phyloP scores from a whole-genome alignment of 129 eudicot genomes.

The Saposhnikovia divaricata region DNA sequence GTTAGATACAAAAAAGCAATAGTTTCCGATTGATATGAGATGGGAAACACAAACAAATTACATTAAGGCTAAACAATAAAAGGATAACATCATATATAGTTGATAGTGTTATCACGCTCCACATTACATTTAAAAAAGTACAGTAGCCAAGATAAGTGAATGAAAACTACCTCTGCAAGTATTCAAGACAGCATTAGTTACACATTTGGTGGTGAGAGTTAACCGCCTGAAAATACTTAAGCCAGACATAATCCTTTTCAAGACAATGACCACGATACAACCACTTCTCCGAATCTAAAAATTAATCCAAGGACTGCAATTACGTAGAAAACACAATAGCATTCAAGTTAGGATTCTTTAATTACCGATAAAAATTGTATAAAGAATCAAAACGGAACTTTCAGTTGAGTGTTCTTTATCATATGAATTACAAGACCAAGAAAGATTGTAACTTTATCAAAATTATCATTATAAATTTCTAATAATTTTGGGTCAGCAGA shows the following conservation, averaged over 20 bases:
- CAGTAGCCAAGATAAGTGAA: not conserved
- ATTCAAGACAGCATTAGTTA: slow-evolving; percentile 17
- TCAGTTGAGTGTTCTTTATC: too few species aligned
- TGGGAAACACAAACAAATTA: not conserved
- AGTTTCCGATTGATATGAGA: not conserved
- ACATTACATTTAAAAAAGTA: not conserved
- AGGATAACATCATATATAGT: not conserved
- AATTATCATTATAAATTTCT: not conserved
- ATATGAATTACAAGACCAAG: not conserved
- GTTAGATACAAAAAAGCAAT: not conserved
- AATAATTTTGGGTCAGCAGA: not conserved
- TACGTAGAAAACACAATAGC: not conserved
- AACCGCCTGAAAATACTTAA: slow-evolving; percentile 54
- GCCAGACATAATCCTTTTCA: not conserved
- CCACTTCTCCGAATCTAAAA: not conserved
- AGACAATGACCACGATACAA: not conserved
- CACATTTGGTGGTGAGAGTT: slow-evolving; percentile 29
- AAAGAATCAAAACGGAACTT: too few species aligned
- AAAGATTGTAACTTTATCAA: not conserved
- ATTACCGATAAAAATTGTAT: too few species aligned
- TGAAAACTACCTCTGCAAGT: slow-evolving; percentile 40
- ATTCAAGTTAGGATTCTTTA: not conserved
- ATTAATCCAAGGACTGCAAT: not conserved
- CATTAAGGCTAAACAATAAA: not conserved
- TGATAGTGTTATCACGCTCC: not conserved